phyloP scores from a whole-genome alignment of 805 yeast genomes.

The Pichia nanzhaoensis region DNA sequence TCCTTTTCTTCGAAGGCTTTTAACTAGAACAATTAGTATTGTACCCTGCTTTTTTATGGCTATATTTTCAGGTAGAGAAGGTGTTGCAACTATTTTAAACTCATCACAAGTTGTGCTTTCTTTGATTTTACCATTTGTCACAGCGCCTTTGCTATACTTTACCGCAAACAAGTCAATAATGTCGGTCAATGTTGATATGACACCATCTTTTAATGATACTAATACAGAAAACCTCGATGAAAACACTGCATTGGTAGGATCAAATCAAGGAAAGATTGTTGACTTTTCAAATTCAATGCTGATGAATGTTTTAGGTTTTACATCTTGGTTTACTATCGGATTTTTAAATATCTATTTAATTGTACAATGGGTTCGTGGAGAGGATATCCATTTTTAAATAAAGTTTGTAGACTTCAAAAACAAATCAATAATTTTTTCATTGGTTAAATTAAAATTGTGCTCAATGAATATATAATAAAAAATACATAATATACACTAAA shows the following conservation, averaged over 20 bases:
- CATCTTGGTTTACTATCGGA: constrained; percentile 66
- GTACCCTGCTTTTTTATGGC: constrained; percentile 76
- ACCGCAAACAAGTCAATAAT: constrained; percentile 66
- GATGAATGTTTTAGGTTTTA: constrained; percentile 42
- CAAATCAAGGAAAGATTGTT: constrained; percentile 24
- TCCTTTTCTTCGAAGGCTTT: constrained; percentile 76
- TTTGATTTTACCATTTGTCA: constrained; percentile 71
- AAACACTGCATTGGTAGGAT: constrained; percentile 2
- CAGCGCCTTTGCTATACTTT: constrained; percentile 80
- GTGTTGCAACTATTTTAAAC: constrained; percentile 66
- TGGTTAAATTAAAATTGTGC: too few species aligned
- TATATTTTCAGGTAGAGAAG: constrained; percentile 62
- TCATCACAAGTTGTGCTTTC: constrained; percentile 84
- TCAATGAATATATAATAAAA: too few species aligned
- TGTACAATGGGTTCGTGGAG: constrained; percentile 28
- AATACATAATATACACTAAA: too few species aligned
- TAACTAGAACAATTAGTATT: constrained; percentile 73
- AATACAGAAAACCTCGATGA: not conserved
- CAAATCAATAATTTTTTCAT: not conserved
- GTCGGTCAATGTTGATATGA: constrained; percentile 39
- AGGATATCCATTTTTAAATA: constrained; percentile 29
- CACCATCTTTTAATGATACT: not conserved
- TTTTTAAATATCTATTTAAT: constrained; percentile 59
- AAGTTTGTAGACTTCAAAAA: not conserved
- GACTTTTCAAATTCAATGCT: constrained; percentile 61